These are phyloP conservation scores for Cylindrotheca closterium DNA, from an alignment of 108 stramenopile genomes.

Conservation along the genomic window DNA sequence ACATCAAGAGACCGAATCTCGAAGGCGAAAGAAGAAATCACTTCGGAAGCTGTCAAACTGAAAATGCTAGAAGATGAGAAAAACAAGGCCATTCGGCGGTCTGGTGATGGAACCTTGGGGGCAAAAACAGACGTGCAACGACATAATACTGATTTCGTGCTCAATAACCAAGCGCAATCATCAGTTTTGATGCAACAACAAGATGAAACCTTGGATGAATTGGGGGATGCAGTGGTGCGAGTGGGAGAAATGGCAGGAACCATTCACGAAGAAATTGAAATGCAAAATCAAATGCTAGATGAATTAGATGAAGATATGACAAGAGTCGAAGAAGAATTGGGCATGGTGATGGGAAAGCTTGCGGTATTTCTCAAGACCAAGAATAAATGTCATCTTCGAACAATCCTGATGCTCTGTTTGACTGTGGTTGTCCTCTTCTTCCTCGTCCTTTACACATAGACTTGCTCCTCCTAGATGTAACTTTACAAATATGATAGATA, in stretches of 20 bases:
- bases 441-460: conserved; percentile 72
- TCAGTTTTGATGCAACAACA: conserved; percentile 80
- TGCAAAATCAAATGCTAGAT: conserved; percentile 81
- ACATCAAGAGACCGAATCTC: conserved; percentile 55
- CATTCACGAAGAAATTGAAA: conserved; percentile 82
- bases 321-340: conserved; percentile 82
- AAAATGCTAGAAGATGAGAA: conserved; percentile 71
- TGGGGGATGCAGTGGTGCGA: conserved; percentile 71
- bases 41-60: conserved; percentile 54
- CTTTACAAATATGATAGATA: too few species aligned
- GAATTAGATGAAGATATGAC: conserved; percentile 81
- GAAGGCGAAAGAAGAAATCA: conserved; percentile 55
- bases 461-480: neutral
- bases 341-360: conserved; percentile 88
- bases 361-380: conserved; percentile 86
- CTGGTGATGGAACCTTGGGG: conserved; percentile 35
- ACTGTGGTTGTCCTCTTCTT: conserved; percentile 74
- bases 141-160: conserved; percentile 39
- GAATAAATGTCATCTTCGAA: conserved; percentile 72
- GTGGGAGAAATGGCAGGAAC: conserved; percentile 80
- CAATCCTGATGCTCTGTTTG: conserved; percentile 65
- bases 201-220: conserved; percentile 83
- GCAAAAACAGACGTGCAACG: conserved; percentile 32
- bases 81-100: conserved; percentile 55
- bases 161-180: conserved; percentile 64